These are phyloP conservation scores for Teunomyces barrocoloradensis DNA, from an alignment of 805 yeast species.

Conservation along the genomic window DNA sequence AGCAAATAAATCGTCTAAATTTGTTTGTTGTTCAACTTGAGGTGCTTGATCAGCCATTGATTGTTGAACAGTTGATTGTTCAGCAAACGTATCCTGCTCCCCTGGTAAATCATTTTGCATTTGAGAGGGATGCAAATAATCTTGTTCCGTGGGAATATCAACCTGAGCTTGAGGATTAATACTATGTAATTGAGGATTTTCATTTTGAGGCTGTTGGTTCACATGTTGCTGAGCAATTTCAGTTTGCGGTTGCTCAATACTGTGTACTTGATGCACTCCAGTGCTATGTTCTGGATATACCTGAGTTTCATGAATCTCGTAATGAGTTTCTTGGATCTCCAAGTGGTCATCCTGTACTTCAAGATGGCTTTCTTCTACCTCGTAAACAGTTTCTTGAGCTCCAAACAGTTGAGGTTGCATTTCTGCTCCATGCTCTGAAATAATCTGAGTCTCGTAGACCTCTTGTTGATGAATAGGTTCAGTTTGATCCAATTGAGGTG, in stretches of 20 bases:
- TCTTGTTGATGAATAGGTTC: background rate
- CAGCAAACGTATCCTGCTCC: background rate
- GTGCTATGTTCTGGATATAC: background rate
- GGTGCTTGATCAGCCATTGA: background rate
- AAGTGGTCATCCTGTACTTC: background rate
- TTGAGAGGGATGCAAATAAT: background rate
- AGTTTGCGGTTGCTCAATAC: background rate
- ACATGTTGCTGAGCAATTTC: background rate
- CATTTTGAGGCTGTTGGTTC: background rate
- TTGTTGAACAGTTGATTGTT: background rate
- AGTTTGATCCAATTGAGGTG: background rate
- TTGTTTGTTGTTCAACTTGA: background rate
- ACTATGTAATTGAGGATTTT: background rate
- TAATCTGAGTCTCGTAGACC: background rate
- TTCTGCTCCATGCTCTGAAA: background rate
- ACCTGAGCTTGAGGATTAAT: background rate
- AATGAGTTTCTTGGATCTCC: background rate
- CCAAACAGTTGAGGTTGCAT: background rate
- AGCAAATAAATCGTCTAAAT: constrained; percentile 10
- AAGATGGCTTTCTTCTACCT: background rate
- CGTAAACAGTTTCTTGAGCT: background rate
- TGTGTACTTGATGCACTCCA: background rate
- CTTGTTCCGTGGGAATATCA: background rate
- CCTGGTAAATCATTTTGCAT: background rate
- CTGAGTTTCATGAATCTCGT: background rate